Conservation (phyloP, 495 filamentous ascomycete species). For the Aspergillus leporis region DNA sequence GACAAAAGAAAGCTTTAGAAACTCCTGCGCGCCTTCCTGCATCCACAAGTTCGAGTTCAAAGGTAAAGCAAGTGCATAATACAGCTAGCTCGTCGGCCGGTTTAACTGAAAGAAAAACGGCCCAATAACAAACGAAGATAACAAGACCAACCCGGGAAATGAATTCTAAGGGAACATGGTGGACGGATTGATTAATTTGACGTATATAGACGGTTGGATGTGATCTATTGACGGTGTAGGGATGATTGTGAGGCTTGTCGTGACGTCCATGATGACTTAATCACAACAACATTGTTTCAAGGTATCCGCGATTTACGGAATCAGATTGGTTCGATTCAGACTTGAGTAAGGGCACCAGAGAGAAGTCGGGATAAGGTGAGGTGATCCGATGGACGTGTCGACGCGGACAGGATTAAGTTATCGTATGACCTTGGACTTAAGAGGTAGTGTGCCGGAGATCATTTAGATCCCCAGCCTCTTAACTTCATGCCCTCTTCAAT, state of each 20-base stretch:
- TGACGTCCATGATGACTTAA: too few species aligned
- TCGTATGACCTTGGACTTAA: not conserved
- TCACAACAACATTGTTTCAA: too few species aligned
- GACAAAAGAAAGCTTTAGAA: not conserved
- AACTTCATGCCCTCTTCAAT: constrained; percentile 87
- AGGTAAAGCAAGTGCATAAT: not conserved
- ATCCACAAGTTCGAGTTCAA: not conserved
- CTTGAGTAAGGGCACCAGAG: too few species aligned
- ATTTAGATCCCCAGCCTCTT: constrained; percentile 72
- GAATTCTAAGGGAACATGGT: not conserved
- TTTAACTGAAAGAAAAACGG: not conserved
- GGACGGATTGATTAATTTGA: not conserved
- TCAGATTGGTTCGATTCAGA: too few species aligned
- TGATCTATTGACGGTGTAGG: not conserved
- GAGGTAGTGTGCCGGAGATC: constrained; percentile 3
- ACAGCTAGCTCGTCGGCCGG: not conserved
- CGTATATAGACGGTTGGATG: not conserved
- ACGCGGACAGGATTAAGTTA: not conserved
- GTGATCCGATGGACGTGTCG: not conserved
- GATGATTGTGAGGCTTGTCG: too few species aligned
- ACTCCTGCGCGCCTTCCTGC: constrained; percentile 2
- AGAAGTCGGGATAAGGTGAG: not conserved
- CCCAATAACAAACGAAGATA: not conserved
- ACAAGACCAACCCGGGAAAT: not conserved
- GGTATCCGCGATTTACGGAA: too few species aligned